Base-by-base conservation (phyloP, 208 protist species). In the Trichomonas tenax region DNA sequence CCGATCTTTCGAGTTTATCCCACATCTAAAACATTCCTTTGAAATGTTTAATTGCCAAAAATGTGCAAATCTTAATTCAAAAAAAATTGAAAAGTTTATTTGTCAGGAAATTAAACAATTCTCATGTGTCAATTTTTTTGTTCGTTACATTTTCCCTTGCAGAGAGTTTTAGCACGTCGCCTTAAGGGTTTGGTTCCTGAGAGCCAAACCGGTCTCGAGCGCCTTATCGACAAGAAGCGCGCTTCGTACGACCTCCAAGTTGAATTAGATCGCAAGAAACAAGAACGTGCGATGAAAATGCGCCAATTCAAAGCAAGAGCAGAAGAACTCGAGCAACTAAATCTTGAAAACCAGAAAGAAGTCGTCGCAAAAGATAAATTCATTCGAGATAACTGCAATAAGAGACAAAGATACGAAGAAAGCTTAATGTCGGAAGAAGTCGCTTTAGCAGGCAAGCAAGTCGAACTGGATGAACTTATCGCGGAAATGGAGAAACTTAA, bases 271-370 rank as follows among this genome's bases (percentile, higher is more conserved):
- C 44, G 17, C 1, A 93, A 93, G 15, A 93, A 93, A 38, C 86
- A 93, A 44, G 40, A 93, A 51, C 86, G 51, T 93, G 86, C 40
- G 8, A 93, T 93, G 10, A 93, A 93, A 58, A 93, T 93, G 86
- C 8, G 14, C 0, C 86, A 93, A 93, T 93, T 58, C 46, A 41
- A 44, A 9, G 86, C 86, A 10, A 93, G 45, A 93, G 86, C 86
- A 26, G 86, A 93, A 93, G 86, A 93, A 38, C 86, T 93, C 9
- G 86, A 93, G 17, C 11, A 41, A 48, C 45, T 48, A 38, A 48
- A 93, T 38, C 86, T 93, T 48, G 86, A 93, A 48, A 93, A 93
- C 38, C 86, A 93, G 46, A 44, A 93, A 93, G 86, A 93, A 93
- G 86, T 93, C 31, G n/a, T 58, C 15, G 44, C 86, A 34, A 93